phyloP scores from a whole-genome alignment of 768 basidiomycete genomes.

The Lentinula sp. region DNA sequence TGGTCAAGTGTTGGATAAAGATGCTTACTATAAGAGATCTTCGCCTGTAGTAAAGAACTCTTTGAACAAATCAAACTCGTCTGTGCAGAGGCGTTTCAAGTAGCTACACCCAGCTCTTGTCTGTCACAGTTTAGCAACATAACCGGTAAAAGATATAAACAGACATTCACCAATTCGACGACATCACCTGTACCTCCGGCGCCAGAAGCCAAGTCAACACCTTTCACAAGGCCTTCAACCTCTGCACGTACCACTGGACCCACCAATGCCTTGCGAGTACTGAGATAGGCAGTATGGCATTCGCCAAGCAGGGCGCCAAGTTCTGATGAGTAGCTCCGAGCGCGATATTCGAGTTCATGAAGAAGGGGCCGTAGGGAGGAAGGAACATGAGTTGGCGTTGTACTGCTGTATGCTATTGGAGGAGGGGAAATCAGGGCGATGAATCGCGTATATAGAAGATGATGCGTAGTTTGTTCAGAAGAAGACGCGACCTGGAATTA shows the following conservation, averaged over 20 bases:
- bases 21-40: slow-evolving; percentile 48
- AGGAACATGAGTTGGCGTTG: slow-evolving; percentile 11
- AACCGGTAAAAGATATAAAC: background rate
- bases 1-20: background rate
- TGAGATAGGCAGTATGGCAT: slow-evolving; percentile 84
- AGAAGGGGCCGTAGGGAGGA: slow-evolving; percentile 69
- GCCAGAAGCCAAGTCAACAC: background rate
- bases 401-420: background rate
- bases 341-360: slow-evolving; percentile 79
- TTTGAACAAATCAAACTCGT: slow-evolving; percentile 83
- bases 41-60: slow-evolving; percentile 80
- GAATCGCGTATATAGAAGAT: slow-evolving; percentile 90
- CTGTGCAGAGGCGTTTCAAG: slow-evolving; percentile 83
- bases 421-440: slow-evolving; percentile 13
- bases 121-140: slow-evolving; percentile 30
- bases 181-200: slow-evolving; percentile 55
- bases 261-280: slow-evolving; percentile 62
- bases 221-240: slow-evolving; percentile 77
- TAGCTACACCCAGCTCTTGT: slow-evolving; percentile 90
- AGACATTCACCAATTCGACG: slow-evolving; percentile 67
- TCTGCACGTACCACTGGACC: slow-evolving; percentile 67
- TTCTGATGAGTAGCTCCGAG: slow-evolving; percentile 74
- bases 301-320: slow-evolving; percentile 74
- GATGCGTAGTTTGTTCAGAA: slow-evolving; percentile 58
- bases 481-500: slow-evolving; percentile 47